phyloP scores from a whole-genome alignment of 345 rosid species.

The Citrus mangshanensis region DNA sequence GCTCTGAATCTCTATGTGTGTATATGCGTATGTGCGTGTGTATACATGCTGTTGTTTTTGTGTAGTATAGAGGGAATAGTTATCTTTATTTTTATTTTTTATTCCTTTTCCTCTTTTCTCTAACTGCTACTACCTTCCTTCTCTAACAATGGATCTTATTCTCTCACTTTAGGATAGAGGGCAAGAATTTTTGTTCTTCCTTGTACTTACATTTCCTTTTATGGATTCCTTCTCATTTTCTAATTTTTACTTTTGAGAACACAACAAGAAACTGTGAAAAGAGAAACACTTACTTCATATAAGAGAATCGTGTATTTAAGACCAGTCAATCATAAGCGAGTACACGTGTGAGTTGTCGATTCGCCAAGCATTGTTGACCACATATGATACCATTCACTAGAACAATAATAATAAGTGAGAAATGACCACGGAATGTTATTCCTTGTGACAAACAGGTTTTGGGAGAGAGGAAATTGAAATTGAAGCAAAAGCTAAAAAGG shows the following conservation, averaged over 20 bases:
- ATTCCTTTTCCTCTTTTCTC: slow-evolving; percentile 1
- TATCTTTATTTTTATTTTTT: not conserved
- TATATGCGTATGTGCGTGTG: not conserved
- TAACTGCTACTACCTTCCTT: slow-evolving; percentile 17
- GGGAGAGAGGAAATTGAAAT: not conserved
- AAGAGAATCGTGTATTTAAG: slow-evolving; percentile 24
- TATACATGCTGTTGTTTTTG: not conserved
- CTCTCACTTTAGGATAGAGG: slow-evolving; percentile 33
- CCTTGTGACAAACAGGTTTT: slow-evolving; percentile 27
- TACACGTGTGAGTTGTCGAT: slow-evolving; percentile 27
- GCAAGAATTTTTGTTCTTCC: slow-evolving; percentile 43
- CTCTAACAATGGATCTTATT: slow-evolving; percentile 33
- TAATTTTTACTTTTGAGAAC: slow-evolving; percentile 36
- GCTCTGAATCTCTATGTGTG: not conserved
- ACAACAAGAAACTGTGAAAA: slow-evolving; percentile 27
- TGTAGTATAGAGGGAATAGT: slow-evolving; percentile 14
- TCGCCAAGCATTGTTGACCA: slow-evolving; percentile 28
- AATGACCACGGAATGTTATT: slow-evolving; percentile 79
- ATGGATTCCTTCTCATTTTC: slow-evolving; percentile 35
- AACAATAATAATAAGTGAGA: slow-evolving; percentile 38
- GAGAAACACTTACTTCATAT: slow-evolving; percentile 24
- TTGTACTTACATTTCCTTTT: slow-evolving; percentile 56
- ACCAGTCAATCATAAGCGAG: slow-evolving; percentile 34
- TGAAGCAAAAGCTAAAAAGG: slow-evolving; percentile 21
- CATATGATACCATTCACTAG: slow-evolving; percentile 11